These are phyloP conservation scores for Termitomyces sp. DNA, from an alignment of 768 basidiomycete genomes.

Conservation along the genomic window DNA sequence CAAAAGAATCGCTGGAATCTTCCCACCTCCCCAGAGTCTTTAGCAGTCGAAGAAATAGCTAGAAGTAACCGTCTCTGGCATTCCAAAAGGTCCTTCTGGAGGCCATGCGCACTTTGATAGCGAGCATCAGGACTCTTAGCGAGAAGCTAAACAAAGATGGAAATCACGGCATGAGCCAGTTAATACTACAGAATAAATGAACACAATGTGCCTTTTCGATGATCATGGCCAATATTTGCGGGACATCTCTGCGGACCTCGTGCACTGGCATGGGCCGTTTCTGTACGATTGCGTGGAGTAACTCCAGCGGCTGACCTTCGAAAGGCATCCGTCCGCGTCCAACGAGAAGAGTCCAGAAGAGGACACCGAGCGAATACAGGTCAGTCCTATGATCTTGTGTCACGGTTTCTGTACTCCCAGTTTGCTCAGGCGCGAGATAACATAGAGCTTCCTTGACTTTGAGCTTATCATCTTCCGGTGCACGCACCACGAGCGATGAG, in stretches of 20 bases:
- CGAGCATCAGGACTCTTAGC: conserved; percentile 61
- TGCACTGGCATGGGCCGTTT: conserved; percentile 72
- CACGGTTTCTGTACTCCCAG: conserved; percentile 66
- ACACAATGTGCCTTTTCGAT: conserved; percentile 51
- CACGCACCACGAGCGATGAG: conserved; percentile 58
- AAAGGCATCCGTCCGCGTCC: conserved; percentile 62
- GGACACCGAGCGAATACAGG: conserved; percentile 65
- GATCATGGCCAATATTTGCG: conserved; percentile 63
- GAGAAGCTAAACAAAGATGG: conserved; percentile 39
- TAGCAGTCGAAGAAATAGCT: conserved; percentile 50
- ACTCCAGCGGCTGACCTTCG: conserved; percentile 55
- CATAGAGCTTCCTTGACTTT: conserved; percentile 73
- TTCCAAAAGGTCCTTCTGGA: conserved; percentile 61
- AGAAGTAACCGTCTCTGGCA: conserved; percentile 61
- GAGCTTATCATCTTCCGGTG: conserved; percentile 58
- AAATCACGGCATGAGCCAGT: conserved; percentile 7
- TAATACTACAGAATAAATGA: neutral
- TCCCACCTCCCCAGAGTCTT: conserved; percentile 50
- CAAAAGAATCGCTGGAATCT: neutral
- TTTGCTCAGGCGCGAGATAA: conserved; percentile 74
- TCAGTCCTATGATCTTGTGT: conserved; percentile 72
- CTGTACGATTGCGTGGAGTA: conserved; percentile 67
- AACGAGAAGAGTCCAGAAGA: conserved; percentile 73
- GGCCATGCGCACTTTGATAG: conserved; percentile 68
- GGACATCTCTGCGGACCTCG: conserved; percentile 67